Percentiles rank a stretch among this genome's conserved stretches.
Evolutionary conservation across 192 early-diverging fungal species (phyloP).

Genomic region (Coemansia sp.): DNA sequence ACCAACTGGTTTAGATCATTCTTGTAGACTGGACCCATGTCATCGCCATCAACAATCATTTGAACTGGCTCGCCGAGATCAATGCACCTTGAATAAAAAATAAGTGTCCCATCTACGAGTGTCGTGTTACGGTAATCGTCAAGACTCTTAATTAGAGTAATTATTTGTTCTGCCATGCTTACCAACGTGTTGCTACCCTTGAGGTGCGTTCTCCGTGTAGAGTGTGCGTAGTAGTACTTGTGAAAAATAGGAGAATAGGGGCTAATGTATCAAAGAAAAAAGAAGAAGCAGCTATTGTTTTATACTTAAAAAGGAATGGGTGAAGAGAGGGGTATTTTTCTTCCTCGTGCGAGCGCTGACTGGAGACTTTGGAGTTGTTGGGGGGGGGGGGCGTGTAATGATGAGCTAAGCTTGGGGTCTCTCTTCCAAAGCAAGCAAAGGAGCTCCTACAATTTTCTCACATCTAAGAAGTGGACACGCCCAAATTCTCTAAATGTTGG

Average conservation of each 20-base stretch:
- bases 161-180: not conserved
- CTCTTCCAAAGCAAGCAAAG: not conserved
- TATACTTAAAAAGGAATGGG: not conserved
- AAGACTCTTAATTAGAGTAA: not conserved
- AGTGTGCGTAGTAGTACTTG: not conserved
- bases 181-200: not conserved
- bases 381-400: not conserved
- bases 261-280: not conserved
- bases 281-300: not conserved
- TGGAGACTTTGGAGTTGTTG: not conserved
- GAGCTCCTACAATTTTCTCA: not conserved
- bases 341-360: not conserved
- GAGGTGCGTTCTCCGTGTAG: not conserved
- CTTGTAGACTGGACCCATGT: not conserved
- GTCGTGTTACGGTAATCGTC: not conserved
- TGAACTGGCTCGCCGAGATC: not conserved
- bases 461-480: not conserved
- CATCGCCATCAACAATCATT: not conserved
- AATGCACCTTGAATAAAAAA: not conserved
- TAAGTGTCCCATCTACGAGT: not conserved
- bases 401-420: not conserved
- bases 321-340: not conserved
- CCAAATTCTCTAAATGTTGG: not conserved
- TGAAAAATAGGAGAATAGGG: not conserved
- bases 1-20: not conserved